phyloP scores from a whole-genome alignment of 2,329 filamentous ascomycete species.

The Raffaelea albimanens region DNA sequence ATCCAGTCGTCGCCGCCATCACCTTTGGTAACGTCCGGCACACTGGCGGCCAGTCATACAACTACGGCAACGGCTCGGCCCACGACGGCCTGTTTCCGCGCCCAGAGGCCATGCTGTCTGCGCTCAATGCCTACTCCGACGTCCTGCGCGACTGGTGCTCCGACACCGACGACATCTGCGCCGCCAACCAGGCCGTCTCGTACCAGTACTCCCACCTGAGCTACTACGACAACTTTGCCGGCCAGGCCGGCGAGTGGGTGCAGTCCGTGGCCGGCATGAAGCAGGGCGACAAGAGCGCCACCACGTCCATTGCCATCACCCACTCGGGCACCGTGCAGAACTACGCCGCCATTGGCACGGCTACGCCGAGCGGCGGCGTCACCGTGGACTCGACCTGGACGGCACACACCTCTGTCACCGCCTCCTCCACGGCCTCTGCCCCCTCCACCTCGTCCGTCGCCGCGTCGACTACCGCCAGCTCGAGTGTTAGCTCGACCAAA shows the following conservation, averaged over 20 bases:
- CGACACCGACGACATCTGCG: not conserved
- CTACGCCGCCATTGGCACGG: not conserved
- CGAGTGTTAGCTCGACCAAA: no score
- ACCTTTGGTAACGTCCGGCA: not conserved
- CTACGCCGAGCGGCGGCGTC: not conserved
- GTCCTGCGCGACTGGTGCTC: not conserved
- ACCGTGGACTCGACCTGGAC: not conserved
- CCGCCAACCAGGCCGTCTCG: not conserved
- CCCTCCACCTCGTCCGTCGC: not conserved
- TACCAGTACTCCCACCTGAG: not conserved
- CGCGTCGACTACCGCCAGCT: no score
- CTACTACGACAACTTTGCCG: not conserved
- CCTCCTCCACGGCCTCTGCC: not conserved
- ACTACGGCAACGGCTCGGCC: not conserved
- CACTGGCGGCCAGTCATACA: not conserved
- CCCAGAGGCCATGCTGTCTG: not conserved
- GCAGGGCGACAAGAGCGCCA: not conserved
- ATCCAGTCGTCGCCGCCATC: not conserved
- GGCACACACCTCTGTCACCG: not conserved
- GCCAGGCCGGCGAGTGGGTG: not conserved
- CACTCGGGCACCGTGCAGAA: not conserved
- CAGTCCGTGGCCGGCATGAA: not conserved
- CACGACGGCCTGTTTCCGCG: not conserved
- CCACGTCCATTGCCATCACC: not conserved
- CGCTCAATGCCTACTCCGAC: not conserved